These are phyloP conservation scores for Endotrypanum monterogeii DNA, from an alignment of 208 protist species.

Conservation along the genomic window DNA sequence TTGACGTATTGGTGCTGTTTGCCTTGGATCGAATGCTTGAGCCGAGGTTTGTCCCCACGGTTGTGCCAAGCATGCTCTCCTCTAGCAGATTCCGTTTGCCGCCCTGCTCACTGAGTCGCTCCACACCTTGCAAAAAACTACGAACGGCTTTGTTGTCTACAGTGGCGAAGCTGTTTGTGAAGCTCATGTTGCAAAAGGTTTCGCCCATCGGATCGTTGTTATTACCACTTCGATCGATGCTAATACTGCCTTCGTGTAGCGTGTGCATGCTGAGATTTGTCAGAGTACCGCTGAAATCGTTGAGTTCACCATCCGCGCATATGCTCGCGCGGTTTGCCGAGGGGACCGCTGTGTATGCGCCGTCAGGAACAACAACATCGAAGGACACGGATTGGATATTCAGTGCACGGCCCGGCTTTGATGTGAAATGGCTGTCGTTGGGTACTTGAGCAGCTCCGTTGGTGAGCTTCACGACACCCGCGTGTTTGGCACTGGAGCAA, in stretches of 20 bases:
- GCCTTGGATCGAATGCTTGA: background rate
- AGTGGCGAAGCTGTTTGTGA: slow-evolving; percentile 75
- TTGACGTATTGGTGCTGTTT: slow-evolving; percentile 2
- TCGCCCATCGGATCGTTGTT: slow-evolving; percentile 14
- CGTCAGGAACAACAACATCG: slow-evolving; percentile 51
- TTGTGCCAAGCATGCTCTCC: slow-evolving; percentile 37
- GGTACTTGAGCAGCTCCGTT: slow-evolving; percentile 3
- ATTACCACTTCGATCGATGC: slow-evolving; percentile 9
- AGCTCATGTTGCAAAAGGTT: slow-evolving; percentile 55
- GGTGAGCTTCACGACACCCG: background rate
- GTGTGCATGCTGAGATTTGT: slow-evolving; percentile 65
- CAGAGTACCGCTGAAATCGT: slow-evolving; percentile 30
- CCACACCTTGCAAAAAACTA: slow-evolving; percentile 52
- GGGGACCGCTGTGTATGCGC: background rate
- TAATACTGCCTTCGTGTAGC: slow-evolving; percentile 43
- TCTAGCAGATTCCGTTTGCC: slow-evolving; percentile 38
- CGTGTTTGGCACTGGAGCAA: background rate
- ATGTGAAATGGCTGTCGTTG: slow-evolving; percentile 2
- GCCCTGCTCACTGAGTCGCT: slow-evolving; percentile 34
- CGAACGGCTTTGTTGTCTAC: slow-evolving; percentile 53
- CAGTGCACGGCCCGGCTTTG: background rate
- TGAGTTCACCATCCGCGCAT: background rate
- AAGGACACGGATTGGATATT: slow-evolving; percentile 45
- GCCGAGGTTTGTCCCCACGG: background rate
- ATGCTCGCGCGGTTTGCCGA: background rate